Base-by-base conservation (phyloP, 176 grass and related monocot genomes). In the Carex pumila region DNA sequence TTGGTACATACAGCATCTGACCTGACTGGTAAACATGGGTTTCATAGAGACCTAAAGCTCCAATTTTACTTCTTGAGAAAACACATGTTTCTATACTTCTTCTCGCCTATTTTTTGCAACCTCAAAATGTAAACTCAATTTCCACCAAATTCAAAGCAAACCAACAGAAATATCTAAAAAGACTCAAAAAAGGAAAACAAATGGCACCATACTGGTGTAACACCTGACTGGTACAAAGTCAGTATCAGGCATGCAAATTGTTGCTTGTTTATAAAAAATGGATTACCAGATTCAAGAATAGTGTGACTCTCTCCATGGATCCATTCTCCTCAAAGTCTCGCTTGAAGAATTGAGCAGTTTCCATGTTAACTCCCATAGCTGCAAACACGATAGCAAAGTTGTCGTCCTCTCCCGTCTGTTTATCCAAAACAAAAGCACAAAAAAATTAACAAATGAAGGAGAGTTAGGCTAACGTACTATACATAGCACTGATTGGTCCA, bases 281-380 rank as follows among this genome's bases (percentile, higher is more conserved):
- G 11, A 56, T 54, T 89, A 97, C 94, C 92, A 97, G 90, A 85
- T 97, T 97, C 63, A 97, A 87, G 63, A 97, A 97, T 68, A 97
- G 88, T 12, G 94, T 97, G 70, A 94, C 94, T 22, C 90, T 88
- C 84, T 97, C 94, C 94, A 97, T 94, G 4, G 94, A 97, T 80
- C 94, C 94, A 81, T 97, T 97, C 81, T 97, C 94, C 85, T 97
- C 94, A 79, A 97, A 97, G 69, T 97, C 92, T 63, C 94, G 90
- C 64, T 97, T 97, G 85, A 97, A 97, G 84, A 97, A 97, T 86
- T 97, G 92, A 66, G 94, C 89, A 39, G 94, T 94, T 92, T 97
- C 89, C 94, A 97, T 97, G 68, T 97, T 97, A 52, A 97, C 94
- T 91, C 92, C 94, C 94, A 97, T 97, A 77, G 94, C 94, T 63